A percentile compares a stretch with the other conserved stretches of the same genome.
These are phyloP conservation scores for Xylaria sp. DNA, from an alignment of 2,329 filamentous ascomycete species.

Conservation along the genomic window DNA sequence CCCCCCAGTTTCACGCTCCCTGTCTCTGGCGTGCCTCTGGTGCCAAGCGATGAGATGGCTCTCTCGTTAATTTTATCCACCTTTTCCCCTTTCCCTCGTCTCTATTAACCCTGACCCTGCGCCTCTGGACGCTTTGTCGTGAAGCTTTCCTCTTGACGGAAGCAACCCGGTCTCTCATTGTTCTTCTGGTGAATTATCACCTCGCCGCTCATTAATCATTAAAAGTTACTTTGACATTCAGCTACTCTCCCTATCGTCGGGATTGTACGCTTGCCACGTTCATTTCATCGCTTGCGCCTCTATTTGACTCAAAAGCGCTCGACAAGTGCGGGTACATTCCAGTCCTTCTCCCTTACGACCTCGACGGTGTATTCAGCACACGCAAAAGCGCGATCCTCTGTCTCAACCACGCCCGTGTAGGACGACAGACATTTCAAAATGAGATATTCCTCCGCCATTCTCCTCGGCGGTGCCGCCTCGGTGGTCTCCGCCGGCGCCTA, in stretches of 20 bases:
- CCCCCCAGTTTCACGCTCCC: constrained; percentile 28
- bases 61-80: constrained; percentile 36
- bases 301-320: constrained; percentile 2
- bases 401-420: not conserved
- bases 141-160: constrained; percentile 32
- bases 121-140: constrained; percentile 32
- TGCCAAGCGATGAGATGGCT: constrained; percentile 21
- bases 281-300: constrained; percentile 20
- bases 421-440: constrained; percentile 27
- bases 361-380: not conserved
- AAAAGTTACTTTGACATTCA: constrained; percentile 24
- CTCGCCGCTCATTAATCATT: constrained; percentile 43
- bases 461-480: constrained; percentile 37
- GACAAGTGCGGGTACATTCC: constrained; percentile 16
- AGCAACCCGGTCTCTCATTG: constrained; percentile 41
- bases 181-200: constrained; percentile 41
- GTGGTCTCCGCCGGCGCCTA: constrained; percentile 33
- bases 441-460: constrained; percentile 35
- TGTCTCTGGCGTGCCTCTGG: too few species aligned
- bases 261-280: constrained; percentile 31
- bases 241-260: constrained; percentile 25
- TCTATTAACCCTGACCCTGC: constrained; percentile 23
- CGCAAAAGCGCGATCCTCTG: constrained; percentile 1
- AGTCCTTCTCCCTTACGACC: constrained; percentile 6
- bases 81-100: constrained; percentile 12